These are phyloP conservation scores for Mycosphaerelloides madeirae DNA, from an alignment of 2,329 filamentous ascomycete genomes.

Conservation along the genomic window DNA sequence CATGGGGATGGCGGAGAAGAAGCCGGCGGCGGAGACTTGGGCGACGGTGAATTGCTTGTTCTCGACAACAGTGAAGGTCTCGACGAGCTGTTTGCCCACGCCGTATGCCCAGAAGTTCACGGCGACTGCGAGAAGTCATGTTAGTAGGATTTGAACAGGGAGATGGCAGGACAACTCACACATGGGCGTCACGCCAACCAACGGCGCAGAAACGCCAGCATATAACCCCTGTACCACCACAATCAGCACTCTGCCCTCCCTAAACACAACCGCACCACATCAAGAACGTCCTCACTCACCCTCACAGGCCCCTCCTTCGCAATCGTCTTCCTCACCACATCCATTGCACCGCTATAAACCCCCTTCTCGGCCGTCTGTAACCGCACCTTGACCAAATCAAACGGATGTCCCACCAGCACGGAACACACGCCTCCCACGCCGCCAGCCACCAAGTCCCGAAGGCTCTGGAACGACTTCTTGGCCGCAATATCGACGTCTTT, in stretches of 20 bases:
- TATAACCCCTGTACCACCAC: constrained; percentile 64
- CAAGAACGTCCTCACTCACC: constrained; percentile 33
- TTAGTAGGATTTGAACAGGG: constrained; percentile 4
- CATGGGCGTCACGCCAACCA: constrained; percentile 97
- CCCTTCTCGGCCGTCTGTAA: constrained; percentile 93
- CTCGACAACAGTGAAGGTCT: constrained; percentile 59
- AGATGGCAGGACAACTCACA: constrained; percentile 59
- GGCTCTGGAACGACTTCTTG: constrained; percentile 55
- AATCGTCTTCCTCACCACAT: constrained; percentile 84
- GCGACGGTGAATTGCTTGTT: constrained; percentile 72
- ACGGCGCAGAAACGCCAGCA: constrained; percentile 90
- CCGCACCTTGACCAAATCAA: constrained; percentile 95
- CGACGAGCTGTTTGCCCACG: constrained; percentile 84
- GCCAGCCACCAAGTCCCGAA: constrained; percentile 81
- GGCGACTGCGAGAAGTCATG: constrained; percentile 45
- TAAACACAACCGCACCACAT: too few relatives aligned
- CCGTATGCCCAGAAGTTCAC: constrained; percentile 83
- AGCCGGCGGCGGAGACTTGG: constrained; percentile 86
- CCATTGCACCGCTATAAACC: constrained; percentile 82
- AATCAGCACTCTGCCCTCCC: not conserved
- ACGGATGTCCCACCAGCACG: constrained; percentile 88
- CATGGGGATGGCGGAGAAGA: constrained; percentile 97
- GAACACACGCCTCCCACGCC: constrained; percentile 92
- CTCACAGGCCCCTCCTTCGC: constrained; percentile 74
- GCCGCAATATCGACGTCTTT: constrained; percentile 48